phyloP scores from a whole-genome alignment of 331 rosid genomes.

The Pyracantha coccinea region DNA sequence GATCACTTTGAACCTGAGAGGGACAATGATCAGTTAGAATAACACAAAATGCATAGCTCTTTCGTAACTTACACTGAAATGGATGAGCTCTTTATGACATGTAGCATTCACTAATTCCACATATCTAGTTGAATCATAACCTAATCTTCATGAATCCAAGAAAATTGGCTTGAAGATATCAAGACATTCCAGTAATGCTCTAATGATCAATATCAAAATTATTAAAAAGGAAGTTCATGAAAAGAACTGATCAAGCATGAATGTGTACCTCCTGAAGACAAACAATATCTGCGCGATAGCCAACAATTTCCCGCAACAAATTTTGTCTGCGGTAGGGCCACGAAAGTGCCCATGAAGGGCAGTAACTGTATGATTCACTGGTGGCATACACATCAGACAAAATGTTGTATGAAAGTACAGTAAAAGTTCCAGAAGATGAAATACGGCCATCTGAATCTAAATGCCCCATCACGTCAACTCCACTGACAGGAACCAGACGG shows the following conservation, averaged over 20 bases:
- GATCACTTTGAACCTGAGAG: constrained; percentile 85
- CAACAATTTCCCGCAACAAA: constrained; percentile 87
- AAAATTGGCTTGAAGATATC: background rate
- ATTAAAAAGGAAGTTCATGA: background rate
- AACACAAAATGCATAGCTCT: background rate
- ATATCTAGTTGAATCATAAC: background rate
- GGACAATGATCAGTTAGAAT: background rate
- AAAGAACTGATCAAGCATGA: background rate
- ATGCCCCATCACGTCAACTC: constrained; percentile 69
- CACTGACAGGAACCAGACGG: constrained; percentile 45
- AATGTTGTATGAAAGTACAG: constrained; percentile 92
- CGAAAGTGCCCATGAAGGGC: constrained; percentile 99
- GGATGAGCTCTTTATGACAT: background rate
- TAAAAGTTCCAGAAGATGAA: constrained; percentile 81
- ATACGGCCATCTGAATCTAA: constrained; percentile 67
- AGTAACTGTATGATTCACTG: constrained; percentile 72
- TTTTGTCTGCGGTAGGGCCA: constrained; percentile 99
- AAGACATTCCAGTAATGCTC: background rate
- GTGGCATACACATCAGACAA: constrained; percentile 81
- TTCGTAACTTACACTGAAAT: background rate
- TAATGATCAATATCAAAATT: background rate
- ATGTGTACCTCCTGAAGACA: constrained; percentile 95
- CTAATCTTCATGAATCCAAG: background rate
- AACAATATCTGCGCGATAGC: constrained; percentile 85
- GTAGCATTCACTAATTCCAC: background rate